Base-by-base conservation (phyloP, 768 basidiomycete species). In the Rhizopogon sp. region DNA sequence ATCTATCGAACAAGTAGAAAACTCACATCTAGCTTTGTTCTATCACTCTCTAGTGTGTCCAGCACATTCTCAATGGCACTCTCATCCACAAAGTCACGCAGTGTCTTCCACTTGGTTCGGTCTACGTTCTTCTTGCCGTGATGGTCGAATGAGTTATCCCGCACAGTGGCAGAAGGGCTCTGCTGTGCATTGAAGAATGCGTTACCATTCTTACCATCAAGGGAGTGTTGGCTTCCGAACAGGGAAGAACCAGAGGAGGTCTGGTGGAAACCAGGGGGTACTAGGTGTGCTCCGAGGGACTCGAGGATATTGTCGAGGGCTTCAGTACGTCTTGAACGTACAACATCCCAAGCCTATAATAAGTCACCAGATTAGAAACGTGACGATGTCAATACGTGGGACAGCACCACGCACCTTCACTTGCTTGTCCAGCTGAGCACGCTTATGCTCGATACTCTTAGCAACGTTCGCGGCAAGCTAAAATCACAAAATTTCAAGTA, bases 81-180 rank as follows among this genome's bases (percentile, higher is more conserved):
- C 60, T 93, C 91, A 61, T 92, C 88, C 37, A 92, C 88, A 67
- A 93, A 93, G 65, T 93, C 90, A 35, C 91, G 80, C 35, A 93
- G 64, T 0, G 87, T 88, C 75, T 90, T 93, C 90, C 90, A 92
- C 33, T 73, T 76, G 40, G 73, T 76, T 55, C 83, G 74, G 60
- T 86, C 84, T 25, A 62, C 64, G 54, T 60, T 56, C 31, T 58
- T 61, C 3, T 54, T 60, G 28, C 51, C 50, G 31, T 65, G 63
- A 51, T 46, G 59, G 22, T 62, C 60, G 25, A 64, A 57, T 5
- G 45, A 31, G 58, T 61, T 58, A 43, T 53, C 67, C 5, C 68
- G 60, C 9, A 71, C 66, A 8, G 70, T 70, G 5, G 67, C 70
- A 11, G 68, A 63, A 52, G 58, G 70, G 54, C 62, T 70, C 58